A percentile compares a stretch with the other conserved stretches of the same genome.
Conservation (phyloP, 2,329 filamentous ascomycete genomes). For the Coniochaeta sp. region DNA sequence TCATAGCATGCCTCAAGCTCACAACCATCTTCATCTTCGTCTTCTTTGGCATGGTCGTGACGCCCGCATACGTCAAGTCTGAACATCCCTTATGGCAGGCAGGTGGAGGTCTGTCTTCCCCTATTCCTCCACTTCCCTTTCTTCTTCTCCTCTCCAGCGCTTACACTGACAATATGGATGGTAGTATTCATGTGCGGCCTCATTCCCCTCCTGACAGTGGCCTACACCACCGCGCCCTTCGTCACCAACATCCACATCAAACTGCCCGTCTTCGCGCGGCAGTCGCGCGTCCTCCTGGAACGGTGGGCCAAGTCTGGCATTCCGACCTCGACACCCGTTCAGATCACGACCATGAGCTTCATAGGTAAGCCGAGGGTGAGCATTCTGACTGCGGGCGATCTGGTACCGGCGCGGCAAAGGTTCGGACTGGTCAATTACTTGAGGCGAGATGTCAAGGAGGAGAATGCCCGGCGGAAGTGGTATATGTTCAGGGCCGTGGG, state of each 20-base stretch:
- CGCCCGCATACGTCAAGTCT: slow-evolving; percentile 47
- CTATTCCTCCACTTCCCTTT: not conserved
- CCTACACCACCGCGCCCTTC: slow-evolving; percentile 60
- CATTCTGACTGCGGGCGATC: slow-evolving; percentile 23
- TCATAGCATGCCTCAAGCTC: slow-evolving; percentile 64
- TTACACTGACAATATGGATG: not conserved
- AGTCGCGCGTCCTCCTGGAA: slow-evolving; percentile 47
- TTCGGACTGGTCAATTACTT: slow-evolving; percentile 31
- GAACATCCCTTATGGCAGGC: slow-evolving; percentile 28
- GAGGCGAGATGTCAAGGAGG: slow-evolving; percentile 7
- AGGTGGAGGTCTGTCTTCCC: slow-evolving; percentile 23
- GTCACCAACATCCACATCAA: slow-evolving; percentile 66
- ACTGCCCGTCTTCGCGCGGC: slow-evolving; percentile 58
- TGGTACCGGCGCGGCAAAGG: slow-evolving; percentile 20
- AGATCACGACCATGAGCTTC: slow-evolving; percentile 47
- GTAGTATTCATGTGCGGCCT: slow-evolving; percentile 53
- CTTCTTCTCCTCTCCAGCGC: not conserved
- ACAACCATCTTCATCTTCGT: slow-evolving; percentile 62
- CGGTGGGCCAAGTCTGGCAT: slow-evolving; percentile 43
- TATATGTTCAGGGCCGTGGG: slow-evolving; percentile 28
- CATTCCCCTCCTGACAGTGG: slow-evolving; percentile 57
- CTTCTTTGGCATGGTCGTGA: slow-evolving; percentile 57
- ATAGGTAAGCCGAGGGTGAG: slow-evolving; percentile 44
- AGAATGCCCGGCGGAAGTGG: slow-evolving; percentile 20
- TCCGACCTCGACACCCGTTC: slow-evolving; percentile 32